Evolutionary conservation across 106 monocot species (phyloP), one percentile per base, ranked within the genome.

Genomic region (Dactylorhiza incarnata): DNA sequence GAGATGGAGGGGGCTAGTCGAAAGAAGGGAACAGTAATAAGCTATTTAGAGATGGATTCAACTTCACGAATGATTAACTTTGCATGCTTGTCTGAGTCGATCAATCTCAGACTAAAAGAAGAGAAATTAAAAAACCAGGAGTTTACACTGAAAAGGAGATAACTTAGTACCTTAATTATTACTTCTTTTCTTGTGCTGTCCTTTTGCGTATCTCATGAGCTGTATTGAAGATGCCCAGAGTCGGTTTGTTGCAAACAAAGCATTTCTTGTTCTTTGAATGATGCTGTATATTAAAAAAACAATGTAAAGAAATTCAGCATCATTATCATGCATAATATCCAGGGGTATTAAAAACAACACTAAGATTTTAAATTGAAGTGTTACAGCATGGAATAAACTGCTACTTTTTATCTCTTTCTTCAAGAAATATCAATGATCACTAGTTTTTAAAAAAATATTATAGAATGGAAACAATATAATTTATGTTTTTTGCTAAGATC

Each of bases 261-360:
- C 95, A 95, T 81, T 95, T 95, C 87, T 95, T 95, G 72, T 92
- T 92, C 83, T 82, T 92, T 20, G 83, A 52, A 55, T 95, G 90
- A 79, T 95, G 95, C 95, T 95, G 88, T 44, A 82, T 77, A 78
- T 73, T 19, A 81, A 78, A 59, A 62, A 17, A 62, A 17, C 23
- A 52, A 52, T 52, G 51, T 24, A 8, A 65, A 0, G 26, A 20
- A 24, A 65, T 26, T 52, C 51, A 52, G 51, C 51, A 52, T 11
- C 51, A 9, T 52, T 11, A 52, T 52, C 14, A 52, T 52, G 14
- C 26, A 67, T 10, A 67, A 26, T 67, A 67, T 9, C 51, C 7
- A 11, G 9, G 9, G 51, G 51, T 52, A 4, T 52, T 52, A 52
- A 52, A 52, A 65, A 29, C n/a, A 65, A 65, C 29, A 26, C 19